Percentiles rank a stretch among this genome's conserved stretches.
These are phyloP conservation scores for Amanita fuliginea DNA, from an alignment of 768 basidiomycete genomes.

Conservation along the genomic window DNA sequence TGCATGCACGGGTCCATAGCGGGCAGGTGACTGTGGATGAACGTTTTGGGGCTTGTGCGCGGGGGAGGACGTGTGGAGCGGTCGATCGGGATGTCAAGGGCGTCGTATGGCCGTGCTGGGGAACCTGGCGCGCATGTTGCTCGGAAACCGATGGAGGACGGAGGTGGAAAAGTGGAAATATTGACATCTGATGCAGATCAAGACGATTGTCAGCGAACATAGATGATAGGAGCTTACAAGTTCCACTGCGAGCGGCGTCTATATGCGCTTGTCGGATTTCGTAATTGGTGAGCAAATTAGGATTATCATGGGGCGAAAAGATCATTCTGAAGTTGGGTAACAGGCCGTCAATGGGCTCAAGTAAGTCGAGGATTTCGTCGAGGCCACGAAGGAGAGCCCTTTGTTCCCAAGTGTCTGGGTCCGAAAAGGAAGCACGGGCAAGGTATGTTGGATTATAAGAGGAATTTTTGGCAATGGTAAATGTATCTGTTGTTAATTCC, in stretches of 20 bases:
- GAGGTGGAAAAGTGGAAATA: conserved; percentile 9
- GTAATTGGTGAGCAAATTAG: conserved; percentile 22
- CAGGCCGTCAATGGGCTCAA: conserved; percentile 24
- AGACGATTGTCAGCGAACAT: not conserved
- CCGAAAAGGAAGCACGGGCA: conserved; percentile 13
- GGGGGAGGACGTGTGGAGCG: conserved; percentile 13
- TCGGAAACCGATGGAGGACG: conserved; percentile 13
- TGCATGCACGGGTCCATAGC: conserved; percentile 34
- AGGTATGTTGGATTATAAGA: conserved; percentile 9
- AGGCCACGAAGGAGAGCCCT: conserved; percentile 13
- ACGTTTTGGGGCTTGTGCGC: conserved; percentile 19
- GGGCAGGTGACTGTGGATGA: conserved; percentile 31
- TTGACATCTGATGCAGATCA: conserved; percentile 12
- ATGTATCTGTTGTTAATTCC: conserved; percentile 21
- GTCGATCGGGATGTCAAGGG: conserved; percentile 13
- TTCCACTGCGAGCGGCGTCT: conserved; percentile 19
- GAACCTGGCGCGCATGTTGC: conserved; percentile 22
- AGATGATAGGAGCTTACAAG: conserved; percentile 15
- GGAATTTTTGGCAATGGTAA: conserved; percentile 21
- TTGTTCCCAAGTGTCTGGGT: conserved; percentile 14
- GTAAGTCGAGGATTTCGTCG: conserved; percentile 19
- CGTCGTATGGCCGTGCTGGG: conserved; percentile 13
- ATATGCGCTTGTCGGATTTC: conserved; percentile 19
- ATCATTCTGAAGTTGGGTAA: conserved; percentile 30
- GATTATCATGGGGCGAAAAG: conserved; percentile 28